A percentile compares a stretch with the other conserved stretches of the same genome.
Evolutionary conservation across 306 rosid genomes (phyloP).

Genomic region (Gastrolobium bilobum): DNA sequence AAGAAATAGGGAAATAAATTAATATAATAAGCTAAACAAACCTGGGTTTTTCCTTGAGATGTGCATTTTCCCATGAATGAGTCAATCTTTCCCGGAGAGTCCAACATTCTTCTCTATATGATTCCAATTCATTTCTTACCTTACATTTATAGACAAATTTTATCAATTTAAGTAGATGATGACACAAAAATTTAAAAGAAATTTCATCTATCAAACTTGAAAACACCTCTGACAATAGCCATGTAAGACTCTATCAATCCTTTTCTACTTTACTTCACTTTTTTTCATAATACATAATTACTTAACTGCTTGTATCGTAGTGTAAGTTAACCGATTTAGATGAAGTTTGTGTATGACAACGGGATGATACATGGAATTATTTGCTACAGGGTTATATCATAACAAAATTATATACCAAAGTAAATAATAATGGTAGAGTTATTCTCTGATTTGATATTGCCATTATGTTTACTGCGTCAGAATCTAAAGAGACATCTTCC

Average conservation of each 20-base stretch:
- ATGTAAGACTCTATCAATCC: not conserved
- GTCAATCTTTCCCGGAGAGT: conserved; percentile 55
- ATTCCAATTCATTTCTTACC: conserved; percentile 76
- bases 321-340: conserved; percentile 12
- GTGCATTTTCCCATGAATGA: conserved; percentile 50
- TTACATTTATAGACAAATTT: conserved; percentile 45
- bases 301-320: conserved; percentile 15
- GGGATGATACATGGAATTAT: conserved; percentile 8
- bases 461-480: conserved; percentile 19
- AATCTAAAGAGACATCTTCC: not conserved
- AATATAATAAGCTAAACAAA: conserved; percentile 38
- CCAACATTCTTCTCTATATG: conserved; percentile 67
- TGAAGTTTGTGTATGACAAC: not conserved
- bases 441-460: not conserved
- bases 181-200: conserved; percentile 8
- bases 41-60: conserved; percentile 64
- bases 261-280: not conserved
- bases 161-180: conserved; percentile 41
- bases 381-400: not conserved
- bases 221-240: conserved; percentile 1
- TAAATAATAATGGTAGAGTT: not conserved
- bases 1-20: not conserved
- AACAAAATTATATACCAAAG: not conserved
- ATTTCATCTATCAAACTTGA: conserved; percentile 17
- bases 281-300: not conserved